Conservation (phyloP, 2,329 filamentous ascomycete genomes). For the Stachybotrys echinatus region DNA sequence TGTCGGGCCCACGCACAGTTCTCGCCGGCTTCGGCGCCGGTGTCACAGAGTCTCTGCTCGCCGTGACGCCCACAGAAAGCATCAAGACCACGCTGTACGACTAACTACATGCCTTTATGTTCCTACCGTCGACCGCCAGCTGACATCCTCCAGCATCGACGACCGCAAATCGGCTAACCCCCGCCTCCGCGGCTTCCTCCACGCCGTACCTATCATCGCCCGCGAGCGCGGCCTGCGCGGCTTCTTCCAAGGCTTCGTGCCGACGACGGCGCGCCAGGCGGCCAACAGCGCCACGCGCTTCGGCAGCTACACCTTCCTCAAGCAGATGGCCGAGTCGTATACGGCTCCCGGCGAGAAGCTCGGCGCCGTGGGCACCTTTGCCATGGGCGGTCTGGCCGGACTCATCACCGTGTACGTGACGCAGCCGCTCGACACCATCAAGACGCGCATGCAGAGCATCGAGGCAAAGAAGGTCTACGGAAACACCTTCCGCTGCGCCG, state of each 20-base stretch:
- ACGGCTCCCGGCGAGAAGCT: constrained; percentile 93
- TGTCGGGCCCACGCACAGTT: constrained; percentile 85
- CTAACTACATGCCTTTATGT: too few relatives aligned
- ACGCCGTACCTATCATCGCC: constrained; percentile 82
- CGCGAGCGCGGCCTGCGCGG: constrained; percentile 82
- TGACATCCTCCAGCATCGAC: constrained; percentile 63
- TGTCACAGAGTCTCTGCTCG: constrained; percentile 86
- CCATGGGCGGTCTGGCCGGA: constrained; percentile 81
- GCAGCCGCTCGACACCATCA: constrained; percentile 82
- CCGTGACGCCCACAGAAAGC: constrained; percentile 94
- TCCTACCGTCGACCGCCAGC: background rate
- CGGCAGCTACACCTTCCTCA: constrained; percentile 82
- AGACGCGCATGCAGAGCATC: constrained; percentile 97
- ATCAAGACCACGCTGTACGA: constrained; percentile 88
- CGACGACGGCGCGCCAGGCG: constrained; percentile 89
- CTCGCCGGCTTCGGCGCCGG: constrained; percentile 92
- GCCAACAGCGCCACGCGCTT: constrained; percentile 93
- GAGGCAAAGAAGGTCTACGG: constrained; percentile 77
- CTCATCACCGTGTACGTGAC: constrained; percentile 82
- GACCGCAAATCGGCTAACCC: constrained; percentile 84
- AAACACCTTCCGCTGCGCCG: constrained; percentile 80
- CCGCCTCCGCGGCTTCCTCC: constrained; percentile 84
- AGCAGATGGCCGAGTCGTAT: constrained; percentile 88
- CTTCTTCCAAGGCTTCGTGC: constrained; percentile 96
- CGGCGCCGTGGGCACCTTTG: constrained; percentile 81